A percentile compares a stretch with the other conserved stretches of the same genome.
Conservation (phyloP, 805 yeast species). For the Isabelozyma heimii region DNA sequence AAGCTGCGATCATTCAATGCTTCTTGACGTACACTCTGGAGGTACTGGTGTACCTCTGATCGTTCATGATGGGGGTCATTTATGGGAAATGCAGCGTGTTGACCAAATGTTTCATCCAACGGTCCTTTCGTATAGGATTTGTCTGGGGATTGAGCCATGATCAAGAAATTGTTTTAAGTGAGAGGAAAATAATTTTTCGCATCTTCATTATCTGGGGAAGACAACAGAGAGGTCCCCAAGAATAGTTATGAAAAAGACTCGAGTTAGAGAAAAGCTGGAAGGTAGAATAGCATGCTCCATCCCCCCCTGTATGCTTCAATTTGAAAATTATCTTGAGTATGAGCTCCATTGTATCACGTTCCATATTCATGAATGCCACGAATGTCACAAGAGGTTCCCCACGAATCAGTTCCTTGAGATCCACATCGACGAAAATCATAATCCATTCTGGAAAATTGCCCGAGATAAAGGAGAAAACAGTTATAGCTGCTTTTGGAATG, state of each 20-base stretch:
- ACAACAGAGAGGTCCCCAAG: too few species aligned
- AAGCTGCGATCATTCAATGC: conserved; percentile 20
- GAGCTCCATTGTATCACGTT: conserved; percentile 19
- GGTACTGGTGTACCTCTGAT: conserved; percentile 19
- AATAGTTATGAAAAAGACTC: neutral
- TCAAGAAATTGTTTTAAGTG: too few species aligned
- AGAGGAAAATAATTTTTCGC: neutral
- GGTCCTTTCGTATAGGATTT: conserved; percentile 12
- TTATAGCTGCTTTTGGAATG: conserved; percentile 38
- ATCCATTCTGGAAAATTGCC: conserved; percentile 40
- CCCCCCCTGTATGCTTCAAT: neutral
- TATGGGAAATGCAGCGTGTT: conserved; percentile 26
- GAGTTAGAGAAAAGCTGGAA: neutral
- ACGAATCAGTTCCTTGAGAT: conserved; percentile 38
- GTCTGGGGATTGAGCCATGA: too few species aligned
- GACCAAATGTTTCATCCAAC: conserved; percentile 26
- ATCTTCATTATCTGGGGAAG: neutral
- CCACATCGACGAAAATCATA: conserved; percentile 54
- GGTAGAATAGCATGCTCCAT: neutral
- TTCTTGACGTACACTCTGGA: conserved; percentile 27
- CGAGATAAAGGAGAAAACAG: conserved; percentile 38
- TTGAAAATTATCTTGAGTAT: conserved; percentile 11
- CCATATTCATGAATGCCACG: conserved; percentile 33
- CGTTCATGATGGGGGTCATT: conserved; percentile 4
- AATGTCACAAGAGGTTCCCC: conserved; percentile 43